Percentiles rank a stretch among this genome's conserved stretches.
These are phyloP conservation scores for Vaccinium vitisidaea DNA, from an alignment of 148 eudicot species.

Conservation along the genomic window DNA sequence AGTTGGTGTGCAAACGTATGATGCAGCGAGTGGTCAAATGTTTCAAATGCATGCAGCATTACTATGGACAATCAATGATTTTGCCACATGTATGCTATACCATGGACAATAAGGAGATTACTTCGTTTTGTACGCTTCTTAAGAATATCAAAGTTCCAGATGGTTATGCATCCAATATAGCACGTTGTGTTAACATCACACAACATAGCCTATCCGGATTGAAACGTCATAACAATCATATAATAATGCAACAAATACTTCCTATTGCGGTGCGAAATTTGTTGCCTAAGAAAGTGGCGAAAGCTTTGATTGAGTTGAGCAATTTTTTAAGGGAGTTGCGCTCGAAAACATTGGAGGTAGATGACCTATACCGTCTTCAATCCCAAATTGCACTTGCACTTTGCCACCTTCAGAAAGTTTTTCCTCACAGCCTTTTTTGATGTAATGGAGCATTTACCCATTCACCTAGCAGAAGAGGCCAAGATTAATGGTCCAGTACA, in stretches of 20 bases:
- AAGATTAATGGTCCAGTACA: neutral
- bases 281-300: too few relatives aligned
- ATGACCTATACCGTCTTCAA: neutral
- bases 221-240: too few relatives aligned
- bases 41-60: neutral
- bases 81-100: too few relatives aligned
- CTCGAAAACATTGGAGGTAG: neutral
- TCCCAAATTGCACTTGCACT: neutral
- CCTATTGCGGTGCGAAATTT: too few relatives aligned
- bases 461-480: conserved; percentile 1
- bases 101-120: too few relatives aligned
- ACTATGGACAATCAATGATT: neutral
- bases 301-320: neutral
- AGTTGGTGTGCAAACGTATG: neutral
- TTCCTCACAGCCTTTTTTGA: conserved; percentile 7
- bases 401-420: neutral
- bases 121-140: too few relatives aligned
- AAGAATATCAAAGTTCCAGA: too few relatives aligned
- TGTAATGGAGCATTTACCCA: neutral
- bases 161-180: too few relatives aligned
- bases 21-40: neutral
- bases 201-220: too few relatives aligned
- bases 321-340: neutral
- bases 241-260: too few relatives aligned
- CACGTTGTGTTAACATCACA: too few relatives aligned